Evolutionary conservation across 176 grass and related monocot species (phyloP).

Genomic region (Eragrostis nindensis): DNA sequence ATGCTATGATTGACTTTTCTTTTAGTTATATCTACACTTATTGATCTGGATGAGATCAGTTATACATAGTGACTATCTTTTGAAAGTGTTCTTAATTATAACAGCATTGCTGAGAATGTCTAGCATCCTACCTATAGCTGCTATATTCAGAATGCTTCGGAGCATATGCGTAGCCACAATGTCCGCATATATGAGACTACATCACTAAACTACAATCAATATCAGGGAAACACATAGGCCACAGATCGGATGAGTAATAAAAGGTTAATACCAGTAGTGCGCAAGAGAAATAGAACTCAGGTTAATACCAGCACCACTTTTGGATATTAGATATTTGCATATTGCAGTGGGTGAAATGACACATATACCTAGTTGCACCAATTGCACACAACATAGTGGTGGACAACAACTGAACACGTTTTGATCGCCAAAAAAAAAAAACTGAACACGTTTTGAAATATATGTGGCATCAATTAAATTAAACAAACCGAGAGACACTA

Average conservation of each 20-base stretch:
- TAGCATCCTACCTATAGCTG: too few species aligned
- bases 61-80: neutral
- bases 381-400: neutral
- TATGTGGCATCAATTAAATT: neutral
- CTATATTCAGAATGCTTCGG: too few species aligned
- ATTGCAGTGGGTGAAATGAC: neutral
- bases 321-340: neutral
- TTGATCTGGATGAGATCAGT: neutral
- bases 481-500: neutral
- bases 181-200: too few species aligned
- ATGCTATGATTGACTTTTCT: neutral
- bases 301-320: neutral
- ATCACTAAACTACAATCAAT: too few species aligned
- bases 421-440: too few species aligned
- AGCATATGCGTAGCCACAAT: too few species aligned
- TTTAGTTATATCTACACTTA: neutral
- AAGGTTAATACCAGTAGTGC: too few species aligned
- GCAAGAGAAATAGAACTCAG: too few species aligned
- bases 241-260: too few species aligned
- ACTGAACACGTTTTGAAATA: neutral
- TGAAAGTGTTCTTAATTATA: too few species aligned
- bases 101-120: too few species aligned
- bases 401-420: neutral
- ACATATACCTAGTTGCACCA: neutral
- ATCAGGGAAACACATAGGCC: too few species aligned